phyloP scores from a whole-genome alignment of 352 stramenopile species.

The Saprolegnia diclina region DNA sequence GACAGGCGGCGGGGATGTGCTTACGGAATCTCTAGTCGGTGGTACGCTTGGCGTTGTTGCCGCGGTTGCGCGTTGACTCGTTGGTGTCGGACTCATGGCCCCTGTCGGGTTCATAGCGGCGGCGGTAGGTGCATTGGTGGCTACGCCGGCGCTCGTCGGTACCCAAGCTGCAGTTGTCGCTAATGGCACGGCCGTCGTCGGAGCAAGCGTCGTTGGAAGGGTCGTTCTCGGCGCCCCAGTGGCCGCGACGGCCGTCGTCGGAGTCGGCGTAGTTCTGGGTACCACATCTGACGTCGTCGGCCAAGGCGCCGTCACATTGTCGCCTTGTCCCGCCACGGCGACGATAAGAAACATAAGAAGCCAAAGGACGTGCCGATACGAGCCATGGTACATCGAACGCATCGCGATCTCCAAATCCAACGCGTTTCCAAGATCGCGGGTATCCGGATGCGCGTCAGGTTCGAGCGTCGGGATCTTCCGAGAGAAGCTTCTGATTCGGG shows the following conservation, averaged over 20 bases:
- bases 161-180: background rate
- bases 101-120: background rate
- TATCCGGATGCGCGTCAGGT: background rate
- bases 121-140: background rate
- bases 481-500: background rate
- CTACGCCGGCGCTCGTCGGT: background rate
- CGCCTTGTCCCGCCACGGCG: background rate
- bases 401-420: background rate
- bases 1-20: no score
- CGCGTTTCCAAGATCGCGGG: background rate
- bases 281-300: background rate
- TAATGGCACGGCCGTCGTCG: no score
- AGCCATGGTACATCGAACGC: background rate
- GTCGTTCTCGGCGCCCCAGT: no score
- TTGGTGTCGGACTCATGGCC: background rate
- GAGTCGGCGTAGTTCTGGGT: background rate
- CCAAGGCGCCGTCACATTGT: background rate
- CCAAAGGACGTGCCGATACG: background rate
- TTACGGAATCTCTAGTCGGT: no score
- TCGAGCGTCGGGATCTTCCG: background rate
- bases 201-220: no score
- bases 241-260: background rate
- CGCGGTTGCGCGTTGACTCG: background rate
- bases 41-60: background rate
- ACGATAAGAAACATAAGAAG: background rate